Conservation (phyloP, 257 asterid species). For the Capsicum rhomboideum region DNA sequence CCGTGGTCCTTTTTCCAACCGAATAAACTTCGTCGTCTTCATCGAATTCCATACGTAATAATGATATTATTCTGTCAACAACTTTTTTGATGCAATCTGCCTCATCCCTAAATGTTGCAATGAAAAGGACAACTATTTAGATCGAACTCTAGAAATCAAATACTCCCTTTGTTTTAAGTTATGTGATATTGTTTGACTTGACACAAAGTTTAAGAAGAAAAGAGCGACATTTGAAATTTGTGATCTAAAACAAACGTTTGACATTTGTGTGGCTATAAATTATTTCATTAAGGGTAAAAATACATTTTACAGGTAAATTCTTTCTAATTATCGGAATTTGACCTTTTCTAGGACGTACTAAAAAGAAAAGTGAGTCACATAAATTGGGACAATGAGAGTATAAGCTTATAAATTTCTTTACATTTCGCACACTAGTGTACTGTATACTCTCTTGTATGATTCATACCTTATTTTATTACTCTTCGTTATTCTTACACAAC, state of each 20-base stretch:
- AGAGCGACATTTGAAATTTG: neutral
- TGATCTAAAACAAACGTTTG: neutral
- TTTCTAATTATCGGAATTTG: too few species aligned
- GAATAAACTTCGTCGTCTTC: neutral
- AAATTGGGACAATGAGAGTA: neutral
- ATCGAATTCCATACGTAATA: neutral
- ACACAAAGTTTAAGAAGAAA: neutral
- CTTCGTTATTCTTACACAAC: neutral
- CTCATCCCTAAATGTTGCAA: neutral
- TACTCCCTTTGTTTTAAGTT: neutral
- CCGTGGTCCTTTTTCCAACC: neutral
- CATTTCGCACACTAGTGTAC: neutral
- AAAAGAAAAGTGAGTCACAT: neutral
- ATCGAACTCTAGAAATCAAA: neutral
- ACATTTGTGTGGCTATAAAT: neutral
- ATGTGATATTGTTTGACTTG: rapidly evolving
- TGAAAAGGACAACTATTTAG: neutral
- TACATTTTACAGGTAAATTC: too few species aligned
- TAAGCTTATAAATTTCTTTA: neutral
- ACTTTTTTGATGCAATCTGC: neutral
- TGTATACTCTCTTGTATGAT: neutral
- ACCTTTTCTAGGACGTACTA: neutral
- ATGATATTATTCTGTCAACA: neutral
- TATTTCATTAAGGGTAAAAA: too few species aligned
- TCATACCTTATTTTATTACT: neutral